A percentile compares a stretch with the other conserved stretches of the same genome.
These are phyloP conservation scores for Phytopythium litorale DNA, from an alignment of 352 stramenopile species.

Conservation along the genomic window DNA sequence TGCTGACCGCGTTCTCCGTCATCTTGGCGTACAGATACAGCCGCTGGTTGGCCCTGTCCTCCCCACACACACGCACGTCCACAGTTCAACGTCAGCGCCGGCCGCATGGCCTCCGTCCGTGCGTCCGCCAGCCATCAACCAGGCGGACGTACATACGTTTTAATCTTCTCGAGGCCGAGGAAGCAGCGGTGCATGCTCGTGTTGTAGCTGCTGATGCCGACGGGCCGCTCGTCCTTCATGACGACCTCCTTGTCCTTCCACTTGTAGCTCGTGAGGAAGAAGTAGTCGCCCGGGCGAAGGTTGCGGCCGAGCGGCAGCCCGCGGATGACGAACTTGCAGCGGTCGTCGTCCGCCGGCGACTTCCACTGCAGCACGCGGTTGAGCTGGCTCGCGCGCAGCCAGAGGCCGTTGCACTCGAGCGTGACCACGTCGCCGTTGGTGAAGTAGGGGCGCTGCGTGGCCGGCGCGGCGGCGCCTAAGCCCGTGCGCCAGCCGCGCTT, in stretches of 20 bases:
- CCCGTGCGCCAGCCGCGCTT: constrained; percentile 68
- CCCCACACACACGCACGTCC: not conserved
- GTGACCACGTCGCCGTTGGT: constrained; percentile 85
- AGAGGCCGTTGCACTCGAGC: constrained; percentile 84
- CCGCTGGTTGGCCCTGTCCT: constrained; percentile 42
- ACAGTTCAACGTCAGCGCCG: not conserved
- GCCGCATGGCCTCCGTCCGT: too few species aligned
- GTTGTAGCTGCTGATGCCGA: constrained; percentile 82
- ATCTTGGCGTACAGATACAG: constrained; percentile 83
- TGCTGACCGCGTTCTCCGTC: constrained; percentile 71
- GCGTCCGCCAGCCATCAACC: not conserved
- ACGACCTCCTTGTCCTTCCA: constrained; percentile 88
- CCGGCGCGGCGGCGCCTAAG: constrained; percentile 20
- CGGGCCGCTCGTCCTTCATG: constrained; percentile 68
- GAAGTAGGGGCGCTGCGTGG: constrained; percentile 61
- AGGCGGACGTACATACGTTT: constrained; percentile 38
- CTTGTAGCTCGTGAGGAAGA: constrained; percentile 85
- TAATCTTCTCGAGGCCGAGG: constrained; percentile 76
- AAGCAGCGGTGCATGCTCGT: constrained; percentile 81
- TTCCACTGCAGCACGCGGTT: constrained; percentile 89
- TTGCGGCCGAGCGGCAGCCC: constrained; percentile 71
- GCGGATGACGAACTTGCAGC: constrained; percentile 85
- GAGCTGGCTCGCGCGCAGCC: constrained; percentile 67
- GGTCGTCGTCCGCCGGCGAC: constrained; percentile 74
- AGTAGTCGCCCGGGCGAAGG: constrained; percentile 75